Conservation (phyloP, 495 filamentous ascomycete genomes). For the Halenospora varia region DNA sequence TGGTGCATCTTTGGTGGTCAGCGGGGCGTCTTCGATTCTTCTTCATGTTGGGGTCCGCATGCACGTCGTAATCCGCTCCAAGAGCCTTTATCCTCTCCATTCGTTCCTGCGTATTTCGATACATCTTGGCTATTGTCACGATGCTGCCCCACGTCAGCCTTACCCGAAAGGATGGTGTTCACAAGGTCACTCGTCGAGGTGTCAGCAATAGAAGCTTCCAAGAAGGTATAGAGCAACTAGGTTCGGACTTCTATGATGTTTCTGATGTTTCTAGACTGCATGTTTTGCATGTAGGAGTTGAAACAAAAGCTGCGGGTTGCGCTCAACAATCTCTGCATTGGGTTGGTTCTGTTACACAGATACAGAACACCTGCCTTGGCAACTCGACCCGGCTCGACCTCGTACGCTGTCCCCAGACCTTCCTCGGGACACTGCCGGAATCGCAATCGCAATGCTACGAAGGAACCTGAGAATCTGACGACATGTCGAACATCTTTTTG, state of each 20-base stretch:
- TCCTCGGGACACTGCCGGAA: background rate
- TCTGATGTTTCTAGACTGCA: background rate
- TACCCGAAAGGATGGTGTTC: background rate
- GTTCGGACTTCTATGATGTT: background rate
- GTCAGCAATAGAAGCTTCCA: background rate
- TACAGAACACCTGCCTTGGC: background rate
- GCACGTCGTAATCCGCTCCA: background rate
- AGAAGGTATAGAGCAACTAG: background rate
- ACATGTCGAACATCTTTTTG: background rate
- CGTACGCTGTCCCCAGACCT: background rate
- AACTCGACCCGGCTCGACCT: background rate
- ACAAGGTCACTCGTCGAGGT: background rate
- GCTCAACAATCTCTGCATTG: background rate
- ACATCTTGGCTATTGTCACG: background rate
- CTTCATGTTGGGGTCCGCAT: background rate
- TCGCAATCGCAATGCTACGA: background rate
- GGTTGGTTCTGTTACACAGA: background rate
- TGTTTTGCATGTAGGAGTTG: background rate
- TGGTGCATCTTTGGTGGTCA: background rate
- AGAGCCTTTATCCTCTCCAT: background rate
- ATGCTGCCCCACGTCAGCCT: constrained; percentile 16
- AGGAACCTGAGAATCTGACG: background rate
- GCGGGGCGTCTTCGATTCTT: background rate
- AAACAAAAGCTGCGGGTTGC: background rate
- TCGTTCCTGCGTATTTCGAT: constrained; percentile 18